These are phyloP conservation scores for Salix suchowensis DNA, from an alignment of 345 rosid species.

Conservation along the genomic window DNA sequence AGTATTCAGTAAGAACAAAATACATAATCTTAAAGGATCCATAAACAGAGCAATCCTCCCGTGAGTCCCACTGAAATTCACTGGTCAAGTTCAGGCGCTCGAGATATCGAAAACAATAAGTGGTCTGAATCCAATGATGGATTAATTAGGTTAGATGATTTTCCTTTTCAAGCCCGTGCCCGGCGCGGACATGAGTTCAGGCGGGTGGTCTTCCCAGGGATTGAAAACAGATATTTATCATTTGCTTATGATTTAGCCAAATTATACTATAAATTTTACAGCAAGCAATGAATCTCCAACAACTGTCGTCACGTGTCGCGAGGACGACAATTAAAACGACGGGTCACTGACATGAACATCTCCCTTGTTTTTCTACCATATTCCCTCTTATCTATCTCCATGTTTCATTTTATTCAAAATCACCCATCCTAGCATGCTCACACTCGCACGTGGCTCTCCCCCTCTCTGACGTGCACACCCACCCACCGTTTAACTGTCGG, in stretches of 20 bases:
- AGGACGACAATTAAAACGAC: not conserved
- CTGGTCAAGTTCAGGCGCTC: not conserved
- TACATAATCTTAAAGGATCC: not conserved
- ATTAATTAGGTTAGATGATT: not conserved
- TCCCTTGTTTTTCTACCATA: not conserved
- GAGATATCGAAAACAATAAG: no score
- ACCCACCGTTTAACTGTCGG: constrained; percentile 34
- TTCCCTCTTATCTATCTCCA: not conserved
- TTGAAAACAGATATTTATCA: not conserved
- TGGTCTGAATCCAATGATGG: not conserved
- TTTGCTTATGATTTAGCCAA: not conserved
- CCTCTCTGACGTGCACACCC: constrained; percentile 1
- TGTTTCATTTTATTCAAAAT: not conserved
- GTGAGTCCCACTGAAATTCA: not conserved
- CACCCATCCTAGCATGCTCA: not conserved
- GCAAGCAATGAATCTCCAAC: not conserved
- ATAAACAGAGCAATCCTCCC: not conserved
- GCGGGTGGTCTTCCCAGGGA: not conserved
- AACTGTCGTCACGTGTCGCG: no score
- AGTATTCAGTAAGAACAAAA: not conserved
- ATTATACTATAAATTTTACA: not conserved
- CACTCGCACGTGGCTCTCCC: constrained; percentile 14
- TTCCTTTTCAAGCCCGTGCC: not conserved
- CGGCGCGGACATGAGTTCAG: not conserved
- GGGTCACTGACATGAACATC: not conserved